Base-by-base conservation (phyloP, 768 basidiomycete genomes). In the Kwoniella dendrophila region DNA sequence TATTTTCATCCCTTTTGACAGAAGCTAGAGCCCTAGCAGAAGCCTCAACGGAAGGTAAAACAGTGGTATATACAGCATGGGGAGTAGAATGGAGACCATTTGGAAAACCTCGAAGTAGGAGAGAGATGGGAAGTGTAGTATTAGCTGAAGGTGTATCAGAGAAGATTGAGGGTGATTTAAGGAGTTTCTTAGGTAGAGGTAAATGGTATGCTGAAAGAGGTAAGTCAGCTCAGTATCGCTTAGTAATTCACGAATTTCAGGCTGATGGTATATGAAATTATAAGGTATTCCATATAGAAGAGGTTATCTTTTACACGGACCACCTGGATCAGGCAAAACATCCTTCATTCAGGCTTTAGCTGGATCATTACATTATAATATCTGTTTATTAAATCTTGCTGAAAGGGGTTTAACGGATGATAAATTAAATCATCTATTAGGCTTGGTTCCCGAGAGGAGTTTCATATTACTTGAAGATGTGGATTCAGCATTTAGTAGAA, bases 311-410 rank as follows among this genome's bases (percentile, higher is more conserved):
- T 81, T 99, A 16, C 86, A 98, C 72, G 96, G 96, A 11, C 96
- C 96, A 22, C 96, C 96, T 6, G 96, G 96, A 16, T 96, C 93
- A 0, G 96, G 96, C 50, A 99, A 99, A 76, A 94, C 95, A 0
- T 99, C 96, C 5, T 99, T 91, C 81, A 98, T 98, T 69, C 95
- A 98, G 80, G 93, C 96, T 12, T 83, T 98, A 30, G 96, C 96
- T 10, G 96, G 94, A 6, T 85, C 87, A 11, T 81, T 98, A 32
- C 87, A 87, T 32, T 98, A 97, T 81, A 94, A 98, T 78, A 96
- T 99, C 56, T 97, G 93, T 75, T 81, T 99, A 33, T 82, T 99
- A 34, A 98, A 98, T 78, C 85, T 99, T 40, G 93, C 94, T 24
- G 93, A 98, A 80, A 86, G 96, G 58, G 96, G 96, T 1, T 84